Base-by-base conservation (phyloP, 2,329 filamentous ascomycete genomes). In the Sclerotinia sclerotiorum region DNA sequence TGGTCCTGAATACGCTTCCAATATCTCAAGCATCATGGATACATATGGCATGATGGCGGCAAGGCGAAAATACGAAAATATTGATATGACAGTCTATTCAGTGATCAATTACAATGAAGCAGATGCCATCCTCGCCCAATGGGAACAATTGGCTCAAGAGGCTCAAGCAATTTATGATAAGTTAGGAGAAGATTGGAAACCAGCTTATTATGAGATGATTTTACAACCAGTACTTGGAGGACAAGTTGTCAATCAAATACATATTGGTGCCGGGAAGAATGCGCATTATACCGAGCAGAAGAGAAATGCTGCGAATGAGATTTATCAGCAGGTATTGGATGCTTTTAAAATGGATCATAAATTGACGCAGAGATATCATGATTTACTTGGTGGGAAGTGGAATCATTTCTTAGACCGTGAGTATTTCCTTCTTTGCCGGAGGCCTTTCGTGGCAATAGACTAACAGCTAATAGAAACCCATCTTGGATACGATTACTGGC, bases 21-120 rank as follows among this genome's bases (percentile, higher is more conserved):
- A 81, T 2, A 85, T 86, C 42, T 82, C 83, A 0, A 79, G 81
- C 1, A 78, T 89, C 32, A 79, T 89, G 69, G 80, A 84, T 65
- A 81, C 80, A 57, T 89, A 88, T 74, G 84, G 84, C 63, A 81
- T 82, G 76, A 82, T 85, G n/a, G 82, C 85, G 7, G 84, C 82
- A 27, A 79, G 85, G 60, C 82, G 87, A 69, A 89, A 89, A 77
- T 89, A 84, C 71, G 88, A 90, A 78, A 82, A 87, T 15, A 79
- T 89, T 4, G 85, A 88, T 72, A 81, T 85, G 0, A 80, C 79
- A 21, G 86, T 83, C 3, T 90, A 86, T 78, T 88, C 83, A 57
- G 77, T 88, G 2, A 80, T 88, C 74, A 86, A 90, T 79, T 90
- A 89, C 76, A 82, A 86, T 72, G 88, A 90, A 79, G 87, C 85